A percentile compares a stretch with the other conserved stretches of the same genome.
Conservation (phyloP, 2,329 filamentous ascomycete species). For the Colletotrichum sp. region DNA sequence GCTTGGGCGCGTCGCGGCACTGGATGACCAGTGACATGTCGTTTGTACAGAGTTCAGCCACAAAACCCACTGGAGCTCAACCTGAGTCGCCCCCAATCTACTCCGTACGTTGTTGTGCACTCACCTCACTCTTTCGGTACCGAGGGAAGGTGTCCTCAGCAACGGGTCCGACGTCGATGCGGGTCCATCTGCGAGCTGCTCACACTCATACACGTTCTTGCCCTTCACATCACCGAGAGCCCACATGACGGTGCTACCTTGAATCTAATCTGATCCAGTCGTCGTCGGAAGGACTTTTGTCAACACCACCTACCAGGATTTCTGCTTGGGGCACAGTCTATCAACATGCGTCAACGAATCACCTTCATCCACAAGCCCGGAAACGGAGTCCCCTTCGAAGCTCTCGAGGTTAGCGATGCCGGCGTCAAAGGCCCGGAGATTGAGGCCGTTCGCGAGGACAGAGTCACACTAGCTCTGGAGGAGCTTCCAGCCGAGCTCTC, state of each 20-base stretch:
- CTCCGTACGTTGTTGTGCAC: background rate
- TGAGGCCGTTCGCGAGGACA: constrained; percentile 76
- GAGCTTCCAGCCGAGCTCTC: constrained; percentile 76
- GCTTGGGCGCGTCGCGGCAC: background rate
- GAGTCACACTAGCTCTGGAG: constrained; percentile 73
- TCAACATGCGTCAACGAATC: constrained; percentile 75
- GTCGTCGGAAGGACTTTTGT: background rate
- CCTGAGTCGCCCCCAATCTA: background rate
- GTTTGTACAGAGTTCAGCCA: background rate
- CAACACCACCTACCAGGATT: background rate
- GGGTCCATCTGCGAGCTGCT: background rate
- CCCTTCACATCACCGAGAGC: background rate
- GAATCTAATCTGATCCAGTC: background rate
- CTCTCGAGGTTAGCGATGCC: constrained; percentile 61
- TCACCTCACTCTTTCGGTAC: background rate
- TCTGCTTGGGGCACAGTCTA: background rate
- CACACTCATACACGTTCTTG: background rate
- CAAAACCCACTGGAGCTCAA: background rate
- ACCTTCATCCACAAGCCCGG: constrained; percentile 78
- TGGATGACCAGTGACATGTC: background rate
- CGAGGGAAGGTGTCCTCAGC: constrained; percentile 13
- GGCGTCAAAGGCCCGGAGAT: constrained; percentile 63
- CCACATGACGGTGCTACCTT: background rate
- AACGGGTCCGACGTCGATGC: background rate
- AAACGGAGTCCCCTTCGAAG: constrained; percentile 66